Conservation (phyloP, 805 yeast genomes). For the Kodamaea lidongshanica region DNA sequence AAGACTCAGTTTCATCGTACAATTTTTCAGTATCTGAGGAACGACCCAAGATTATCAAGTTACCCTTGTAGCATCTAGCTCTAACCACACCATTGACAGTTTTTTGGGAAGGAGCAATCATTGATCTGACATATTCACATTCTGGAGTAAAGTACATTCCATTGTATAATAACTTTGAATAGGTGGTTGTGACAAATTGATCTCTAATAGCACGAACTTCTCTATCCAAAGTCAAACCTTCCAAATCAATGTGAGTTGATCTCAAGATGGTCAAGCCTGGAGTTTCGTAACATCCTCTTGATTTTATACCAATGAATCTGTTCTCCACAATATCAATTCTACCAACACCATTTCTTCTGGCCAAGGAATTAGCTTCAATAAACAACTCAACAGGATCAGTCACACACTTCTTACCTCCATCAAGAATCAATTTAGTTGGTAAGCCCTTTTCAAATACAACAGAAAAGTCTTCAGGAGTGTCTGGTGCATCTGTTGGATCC, state of each 20-base stretch:
- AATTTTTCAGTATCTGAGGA: constrained; percentile 92
- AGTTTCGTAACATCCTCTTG: constrained; percentile 99
- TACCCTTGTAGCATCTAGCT: constrained; percentile 89
- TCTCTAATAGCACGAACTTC: constrained; percentile 97
- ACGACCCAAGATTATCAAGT: constrained; percentile 81
- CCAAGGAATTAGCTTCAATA: constrained; percentile 86
- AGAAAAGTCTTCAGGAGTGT: constrained; percentile 81
- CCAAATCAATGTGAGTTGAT: constrained; percentile 90
- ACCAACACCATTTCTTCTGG: constrained; percentile 99
- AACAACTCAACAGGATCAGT: constrained; percentile 90
- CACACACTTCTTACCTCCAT: constrained; percentile 51
- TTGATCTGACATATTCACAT: constrained; percentile 88
- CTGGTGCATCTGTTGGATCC: constrained; percentile 94
- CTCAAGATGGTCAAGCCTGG: constrained; percentile 96
- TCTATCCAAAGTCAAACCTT: constrained; percentile 94
- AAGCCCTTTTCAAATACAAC: constrained; percentile 80
- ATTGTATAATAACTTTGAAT: constrained; percentile 86
- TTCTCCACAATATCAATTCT: constrained; percentile 98
- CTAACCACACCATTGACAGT: constrained; percentile 97
- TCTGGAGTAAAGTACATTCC: constrained; percentile 99
- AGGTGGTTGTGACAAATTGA: constrained; percentile 87
- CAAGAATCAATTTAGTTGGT: constrained; percentile 75
- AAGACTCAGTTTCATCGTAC: constrained; percentile 96
- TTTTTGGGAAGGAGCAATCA: constrained; percentile 91
- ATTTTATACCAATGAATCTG: constrained; percentile 97